Base-by-base conservation (phyloP, 2,329 filamentous ascomycete genomes). In the Endoconidiophora laricicola region DNA sequence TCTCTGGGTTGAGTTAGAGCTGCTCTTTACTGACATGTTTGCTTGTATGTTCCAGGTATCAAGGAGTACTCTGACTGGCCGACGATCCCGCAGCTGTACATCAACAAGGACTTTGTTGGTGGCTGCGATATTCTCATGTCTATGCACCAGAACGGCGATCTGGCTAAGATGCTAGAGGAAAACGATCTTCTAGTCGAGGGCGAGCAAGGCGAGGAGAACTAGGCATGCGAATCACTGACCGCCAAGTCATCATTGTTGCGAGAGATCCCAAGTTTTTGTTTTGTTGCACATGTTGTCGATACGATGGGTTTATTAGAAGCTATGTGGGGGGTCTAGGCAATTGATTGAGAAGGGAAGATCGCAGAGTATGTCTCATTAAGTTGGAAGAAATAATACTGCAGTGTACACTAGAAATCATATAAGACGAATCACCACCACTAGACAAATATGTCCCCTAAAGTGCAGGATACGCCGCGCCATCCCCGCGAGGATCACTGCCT, bases 11-110 rank as follows among this genome's bases (percentile, higher is more conserved):
- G 26, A 29, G 26, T 29, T 29, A 29, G 26, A 9, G 6, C 22
- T 12, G 20, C 6, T 33, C 2, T 33, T 33, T 33, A 5, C 26
- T 33, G 12, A 33, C 26, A 16, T n/a, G 16, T 44, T 40, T 22
- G 37, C 33, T 48, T 43, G 26, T 6, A 45, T 43, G 18, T 16
- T 47, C 14, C 57, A 88, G 90, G 91, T 48, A 94, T 98, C 70
- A 98, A 98, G 69, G 90, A 98, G 68, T 98, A 91, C 72, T 94
- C 88, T 1, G 91, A 96, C 63, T 98, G 91, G 91, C 91, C 91
- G 12, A 98, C 91, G 18, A 96, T 98, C 63, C 91, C 91, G 5
- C 91, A 98, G 66, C 74, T 98, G 16, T 98, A 96, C 66, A 73
- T 98, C 47, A 79, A 93, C 55, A 90, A 90, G 69, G 90, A 98